A percentile compares a stretch with the other conserved stretches of the same genome.
These are phyloP conservation scores for Pseudogymnoascus pannorum DNA, from an alignment of 2,329 filamentous ascomycete species.

Conservation along the genomic window DNA sequence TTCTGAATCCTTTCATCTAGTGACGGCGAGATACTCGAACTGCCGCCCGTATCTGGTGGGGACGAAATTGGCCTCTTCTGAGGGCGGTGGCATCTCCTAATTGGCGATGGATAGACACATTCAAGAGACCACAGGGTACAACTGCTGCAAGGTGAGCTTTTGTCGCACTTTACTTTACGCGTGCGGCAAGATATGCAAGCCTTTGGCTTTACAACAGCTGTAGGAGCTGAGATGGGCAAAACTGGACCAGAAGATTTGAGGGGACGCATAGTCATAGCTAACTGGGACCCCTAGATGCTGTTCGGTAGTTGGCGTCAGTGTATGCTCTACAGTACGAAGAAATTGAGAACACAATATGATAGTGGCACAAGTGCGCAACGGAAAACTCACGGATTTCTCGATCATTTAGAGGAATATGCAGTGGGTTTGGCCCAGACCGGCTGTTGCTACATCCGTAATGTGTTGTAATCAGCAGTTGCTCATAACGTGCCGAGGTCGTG, in stretches of 20 bases:
- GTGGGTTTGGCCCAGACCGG: neutral
- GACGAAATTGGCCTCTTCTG: neutral
- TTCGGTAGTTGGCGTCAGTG: neutral
- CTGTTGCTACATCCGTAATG: neutral
- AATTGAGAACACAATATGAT: neutral
- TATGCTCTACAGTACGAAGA: neutral
- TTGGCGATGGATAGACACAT: neutral
- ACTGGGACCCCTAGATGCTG: neutral
- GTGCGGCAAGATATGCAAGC: constrained; percentile 8
- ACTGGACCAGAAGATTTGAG: neutral
- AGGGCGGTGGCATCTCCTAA: constrained; percentile 1
- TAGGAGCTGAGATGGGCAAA: neutral
- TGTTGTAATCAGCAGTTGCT: neutral
- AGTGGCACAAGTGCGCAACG: neutral
- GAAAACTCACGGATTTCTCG: constrained; percentile 5
- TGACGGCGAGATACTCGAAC: neutral
- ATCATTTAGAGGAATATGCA: neutral
- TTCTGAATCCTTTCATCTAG: constrained; percentile 1
- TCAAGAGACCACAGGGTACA: constrained; percentile 3
- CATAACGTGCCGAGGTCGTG: neutral
- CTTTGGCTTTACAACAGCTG: neutral
- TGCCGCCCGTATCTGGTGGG: neutral
- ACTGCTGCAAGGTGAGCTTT: neutral
- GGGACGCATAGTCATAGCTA: neutral
- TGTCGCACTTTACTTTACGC: constrained; percentile 4